phyloP scores from a whole-genome alignment of 495 filamentous ascomycete species.

The Durotheca rogersii region DNA sequence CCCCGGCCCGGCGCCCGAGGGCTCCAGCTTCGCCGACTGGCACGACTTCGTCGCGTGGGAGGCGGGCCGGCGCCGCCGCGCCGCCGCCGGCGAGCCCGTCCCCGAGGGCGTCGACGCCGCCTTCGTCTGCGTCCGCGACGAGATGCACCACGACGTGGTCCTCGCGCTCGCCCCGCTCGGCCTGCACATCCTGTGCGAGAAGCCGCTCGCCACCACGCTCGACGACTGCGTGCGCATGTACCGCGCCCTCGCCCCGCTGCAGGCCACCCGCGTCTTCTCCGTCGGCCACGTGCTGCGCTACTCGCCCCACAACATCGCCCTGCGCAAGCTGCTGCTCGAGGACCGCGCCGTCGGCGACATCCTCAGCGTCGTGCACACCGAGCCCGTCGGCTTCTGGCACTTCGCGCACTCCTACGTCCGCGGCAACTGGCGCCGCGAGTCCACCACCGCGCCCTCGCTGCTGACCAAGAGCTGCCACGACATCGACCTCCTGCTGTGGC shows the following conservation, averaged over 20 bases:
- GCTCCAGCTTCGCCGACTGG: conserved; percentile 73
- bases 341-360: conserved; percentile 81
- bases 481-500: conserved; percentile 88
- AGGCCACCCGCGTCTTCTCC: conserved; percentile 63
- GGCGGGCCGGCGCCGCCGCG: conserved; percentile 49
- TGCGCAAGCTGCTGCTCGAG: conserved; percentile 73
- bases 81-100: conserved; percentile 42
- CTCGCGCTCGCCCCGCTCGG: conserved; percentile 64
- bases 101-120: conserved; percentile 69
- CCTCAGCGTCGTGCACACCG: conserved; percentile 82
- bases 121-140: conserved; percentile 86
- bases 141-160: conserved; percentile 81
- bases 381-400: conserved; percentile 96
- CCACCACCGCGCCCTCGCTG: conserved; percentile 68
- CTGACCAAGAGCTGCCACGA: conserved; percentile 95
- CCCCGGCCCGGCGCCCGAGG: conserved; percentile 39
- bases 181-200: conserved; percentile 91
- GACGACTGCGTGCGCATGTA: conserved; percentile 75
- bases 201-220: conserved; percentile 80
- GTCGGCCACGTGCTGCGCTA: conserved; percentile 84
- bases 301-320: conserved; percentile 83
- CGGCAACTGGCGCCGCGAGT: conserved; percentile 89
- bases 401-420: conserved; percentile 91
- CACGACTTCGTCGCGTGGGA: conserved; percentile 69
- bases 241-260: conserved; percentile 47